Base-by-base conservation (phyloP, 805 yeast genomes). In the Starmerella potacharoeniae region DNA sequence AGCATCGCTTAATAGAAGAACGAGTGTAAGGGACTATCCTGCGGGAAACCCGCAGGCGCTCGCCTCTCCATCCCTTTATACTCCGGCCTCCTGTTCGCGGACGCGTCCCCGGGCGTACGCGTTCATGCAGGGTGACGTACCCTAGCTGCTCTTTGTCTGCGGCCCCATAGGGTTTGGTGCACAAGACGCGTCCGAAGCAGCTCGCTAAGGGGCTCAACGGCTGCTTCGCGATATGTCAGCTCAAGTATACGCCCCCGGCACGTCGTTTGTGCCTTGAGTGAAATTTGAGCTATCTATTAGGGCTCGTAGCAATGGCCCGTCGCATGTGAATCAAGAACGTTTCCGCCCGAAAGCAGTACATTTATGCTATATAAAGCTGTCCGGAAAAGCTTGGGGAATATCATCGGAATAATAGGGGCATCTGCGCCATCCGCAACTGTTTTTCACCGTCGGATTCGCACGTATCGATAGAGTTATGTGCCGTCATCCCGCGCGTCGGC, bases 41-140 rank as follows among this genome's bases (percentile, higher is more conserved):
- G 34, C 46, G 16, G 46, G 17, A 30, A 6, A 33, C 46, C 30
- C 30, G 46, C 46, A 43, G 34, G 46, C 30, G 16, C 5, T 2
- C 34, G 34, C 34, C 16, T 42, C 31, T 31, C 28, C 30, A 8
- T 30, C 28, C 48, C 48, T 44, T 44, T 44, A 44, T 44, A 44
- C 48, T 42, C 48, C 7, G 28, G 6, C 22, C 35, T 8, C 22
- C 36, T 33, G 35, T 9, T 6, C 40, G 40, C 17, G 17, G 40
- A n/a, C 40, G 40, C 40, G 40, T 37, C 17, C 13, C 8, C 8
- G 8, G 40, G 17, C 29, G 7, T 7, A 40, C 43, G 43, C 49
- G 49, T 34, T 46, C 49, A 33, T 46, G 49, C 49, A 46, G 49
- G 49, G 49, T 33, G 14, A 46, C 30, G 39, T 14, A 17, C 31